Percentiles rank a stretch among this genome's conserved stretches.
These are phyloP conservation scores for Alternaria triticina DNA, from an alignment of 2,329 filamentous ascomycete genomes.

Conservation along the genomic window DNA sequence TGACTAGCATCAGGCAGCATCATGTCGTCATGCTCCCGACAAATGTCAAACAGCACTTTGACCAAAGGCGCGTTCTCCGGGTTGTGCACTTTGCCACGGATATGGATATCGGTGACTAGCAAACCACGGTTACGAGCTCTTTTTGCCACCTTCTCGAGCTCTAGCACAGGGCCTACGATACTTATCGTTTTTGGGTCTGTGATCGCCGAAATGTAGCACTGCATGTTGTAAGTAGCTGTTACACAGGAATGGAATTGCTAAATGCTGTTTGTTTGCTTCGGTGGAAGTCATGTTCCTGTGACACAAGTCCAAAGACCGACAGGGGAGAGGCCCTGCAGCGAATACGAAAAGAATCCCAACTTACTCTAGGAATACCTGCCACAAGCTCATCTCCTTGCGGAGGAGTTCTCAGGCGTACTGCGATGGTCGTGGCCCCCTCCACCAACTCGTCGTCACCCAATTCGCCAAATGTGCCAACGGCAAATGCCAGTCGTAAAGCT, in stretches of 20 bases:
- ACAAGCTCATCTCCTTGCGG: conserved; percentile 25
- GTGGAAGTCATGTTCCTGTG: neutral
- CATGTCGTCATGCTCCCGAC: conserved; percentile 11
- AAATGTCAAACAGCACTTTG: conserved; percentile 16
- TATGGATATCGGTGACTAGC: conserved; percentile 20
- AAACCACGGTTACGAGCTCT: conserved; percentile 17
- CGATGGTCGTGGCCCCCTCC: conserved; percentile 23
- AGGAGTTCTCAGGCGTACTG: conserved; percentile 18
- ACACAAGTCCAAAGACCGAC: neutral
- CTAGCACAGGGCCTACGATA: conserved; percentile 20
- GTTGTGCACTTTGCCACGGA: conserved; percentile 30
- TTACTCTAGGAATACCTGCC: conserved; percentile 21
- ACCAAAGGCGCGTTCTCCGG: conserved; percentile 27
- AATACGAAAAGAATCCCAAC: neutral
- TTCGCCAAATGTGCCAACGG: conserved; percentile 18
- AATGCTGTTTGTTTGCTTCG: neutral
- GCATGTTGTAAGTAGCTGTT: conserved; percentile 1
- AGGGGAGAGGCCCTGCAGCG: neutral
- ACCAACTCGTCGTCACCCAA: conserved; percentile 21
- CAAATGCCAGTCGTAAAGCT: conserved; percentile 17
- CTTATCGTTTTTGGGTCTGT: conserved; percentile 32
- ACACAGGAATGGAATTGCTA: neutral
- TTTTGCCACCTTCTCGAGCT: conserved; percentile 15
- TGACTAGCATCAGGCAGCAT: conserved; percentile 14
- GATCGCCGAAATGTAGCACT: conserved; percentile 28